These are phyloP conservation scores for Colletotrichum endophyticum DNA, from an alignment of 2,329 filamentous ascomycete species.

Conservation along the genomic window DNA sequence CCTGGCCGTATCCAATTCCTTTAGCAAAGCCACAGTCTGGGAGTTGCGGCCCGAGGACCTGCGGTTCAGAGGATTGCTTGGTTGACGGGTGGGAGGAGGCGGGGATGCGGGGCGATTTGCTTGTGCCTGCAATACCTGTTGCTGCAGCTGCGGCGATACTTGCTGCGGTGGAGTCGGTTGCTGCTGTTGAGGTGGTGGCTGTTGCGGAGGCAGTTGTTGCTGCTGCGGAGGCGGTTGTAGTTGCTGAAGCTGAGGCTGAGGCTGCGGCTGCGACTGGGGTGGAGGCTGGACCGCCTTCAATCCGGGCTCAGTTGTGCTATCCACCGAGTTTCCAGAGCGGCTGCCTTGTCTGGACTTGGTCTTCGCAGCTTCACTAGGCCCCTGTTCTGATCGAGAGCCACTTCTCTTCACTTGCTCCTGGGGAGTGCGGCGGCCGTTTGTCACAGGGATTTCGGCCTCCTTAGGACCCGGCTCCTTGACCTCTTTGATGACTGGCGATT, in stretches of 20 bases:
- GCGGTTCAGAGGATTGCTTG: slow-evolving; percentile 63
- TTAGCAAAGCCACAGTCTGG: slow-evolving; percentile 76
- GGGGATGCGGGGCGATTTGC: slow-evolving; percentile 57
- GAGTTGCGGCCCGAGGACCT: slow-evolving; percentile 66
- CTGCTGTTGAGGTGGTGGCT: slow-evolving; percentile 27
- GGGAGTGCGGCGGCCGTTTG: slow-evolving; percentile 70
- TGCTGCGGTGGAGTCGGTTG: slow-evolving; percentile 51
- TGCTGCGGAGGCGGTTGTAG: background rate
- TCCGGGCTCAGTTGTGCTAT: slow-evolving; percentile 67
- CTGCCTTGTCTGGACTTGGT: slow-evolving; percentile 43
- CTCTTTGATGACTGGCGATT: slow-evolving; percentile 50
- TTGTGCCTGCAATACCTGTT: slow-evolving; percentile 36
- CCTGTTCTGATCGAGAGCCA: slow-evolving; percentile 40
- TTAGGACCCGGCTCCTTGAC: slow-evolving; percentile 27
- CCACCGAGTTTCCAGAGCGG: slow-evolving; percentile 69
- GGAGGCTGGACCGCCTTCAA: slow-evolving; percentile 41
- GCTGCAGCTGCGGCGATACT: background rate
- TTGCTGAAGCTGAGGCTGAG: background rate
- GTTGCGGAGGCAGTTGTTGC: background rate
- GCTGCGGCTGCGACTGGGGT: background rate
- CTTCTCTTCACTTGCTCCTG: slow-evolving; percentile 54
- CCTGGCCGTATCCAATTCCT: slow-evolving; percentile 84
- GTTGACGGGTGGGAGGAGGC: slow-evolving; percentile 61
- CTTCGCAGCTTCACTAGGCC: slow-evolving; percentile 34
- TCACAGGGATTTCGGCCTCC: slow-evolving; percentile 54